Evolutionary conservation across 2,329 filamentous ascomycete species (phyloP).

Genomic region (Pyrenochaeta sp.): DNA sequence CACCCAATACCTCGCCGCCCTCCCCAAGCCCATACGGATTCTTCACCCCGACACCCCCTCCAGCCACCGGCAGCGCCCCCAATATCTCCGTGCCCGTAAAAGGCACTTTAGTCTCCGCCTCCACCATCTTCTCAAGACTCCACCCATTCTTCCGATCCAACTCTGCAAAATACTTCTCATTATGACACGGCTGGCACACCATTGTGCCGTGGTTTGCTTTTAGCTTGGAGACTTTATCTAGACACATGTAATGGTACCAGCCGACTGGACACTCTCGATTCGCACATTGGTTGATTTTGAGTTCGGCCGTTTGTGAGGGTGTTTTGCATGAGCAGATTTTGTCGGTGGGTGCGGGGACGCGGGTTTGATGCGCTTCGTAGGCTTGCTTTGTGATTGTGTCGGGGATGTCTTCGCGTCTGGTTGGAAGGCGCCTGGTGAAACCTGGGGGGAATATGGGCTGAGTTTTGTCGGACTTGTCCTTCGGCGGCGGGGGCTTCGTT

Average conservation of each 20-base stretch:
- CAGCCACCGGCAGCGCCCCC: background rate
- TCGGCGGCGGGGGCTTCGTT: background rate
- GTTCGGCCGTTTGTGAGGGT: constrained; percentile 10
- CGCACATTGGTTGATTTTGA: constrained; percentile 26
- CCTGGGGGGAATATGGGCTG: constrained; percentile 1
- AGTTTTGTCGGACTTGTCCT: background rate
- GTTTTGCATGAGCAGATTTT: constrained; percentile 29
- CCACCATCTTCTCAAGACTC: background rate
- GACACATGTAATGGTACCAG: constrained; percentile 35
- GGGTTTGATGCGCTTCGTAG: constrained; percentile 3
- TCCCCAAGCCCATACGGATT: constrained; percentile 19
- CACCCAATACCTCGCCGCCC: too few species aligned
- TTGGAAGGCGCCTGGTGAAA: constrained; percentile 9
- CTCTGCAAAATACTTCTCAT: constrained; percentile 11
- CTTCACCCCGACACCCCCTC: background rate
- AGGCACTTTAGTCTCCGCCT: background rate
- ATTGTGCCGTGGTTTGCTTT: constrained; percentile 13
- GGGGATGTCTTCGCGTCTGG: background rate
- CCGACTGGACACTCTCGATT: constrained; percentile 20
- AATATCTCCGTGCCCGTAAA: constrained; percentile 5
- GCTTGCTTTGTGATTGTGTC: constrained; percentile 5
- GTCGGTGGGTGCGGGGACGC: constrained; percentile 8
- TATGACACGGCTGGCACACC: constrained; percentile 18
- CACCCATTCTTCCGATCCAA: background rate
- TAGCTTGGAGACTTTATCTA: constrained; percentile 23